Evolutionary conservation across 2,329 filamentous ascomycete genomes (phyloP).

Genomic region (Fusarium oxysporum): DNA sequence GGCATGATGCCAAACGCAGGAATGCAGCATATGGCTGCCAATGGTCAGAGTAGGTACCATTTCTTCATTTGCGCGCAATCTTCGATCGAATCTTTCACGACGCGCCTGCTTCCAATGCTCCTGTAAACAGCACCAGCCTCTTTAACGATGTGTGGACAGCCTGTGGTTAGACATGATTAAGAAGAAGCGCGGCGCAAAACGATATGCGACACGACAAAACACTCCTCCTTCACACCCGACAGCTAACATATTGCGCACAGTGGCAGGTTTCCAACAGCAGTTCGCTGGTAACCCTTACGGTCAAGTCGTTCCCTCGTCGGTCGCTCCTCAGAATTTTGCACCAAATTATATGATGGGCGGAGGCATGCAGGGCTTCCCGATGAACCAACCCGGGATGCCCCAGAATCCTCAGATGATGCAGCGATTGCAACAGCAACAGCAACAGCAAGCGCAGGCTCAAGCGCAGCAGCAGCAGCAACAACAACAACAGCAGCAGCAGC

Average conservation of each 20-base stretch:
- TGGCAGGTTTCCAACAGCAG: slow-evolving; percentile 69
- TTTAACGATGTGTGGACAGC: not conserved
- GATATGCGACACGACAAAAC: slow-evolving; percentile 28
- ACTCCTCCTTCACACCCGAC: not conserved
- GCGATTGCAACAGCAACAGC: slow-evolving; percentile 33
- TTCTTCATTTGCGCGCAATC: slow-evolving; percentile 42
- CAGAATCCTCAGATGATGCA: slow-evolving; percentile 54
- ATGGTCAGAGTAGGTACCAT: slow-evolving; percentile 68
- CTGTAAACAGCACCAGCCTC: not conserved
- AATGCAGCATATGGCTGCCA: slow-evolving; percentile 69
- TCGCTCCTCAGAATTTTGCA: slow-evolving; percentile 64
- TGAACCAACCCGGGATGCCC: slow-evolving; percentile 64
- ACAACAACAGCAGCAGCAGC: slow-evolving; percentile 25
- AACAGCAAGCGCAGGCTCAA: not conserved
- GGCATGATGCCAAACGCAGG: slow-evolving; percentile 73
- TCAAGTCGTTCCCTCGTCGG: slow-evolving; percentile 61
- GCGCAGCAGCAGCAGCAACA: slow-evolving; percentile 48
- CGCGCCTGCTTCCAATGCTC: slow-evolving; percentile 3
- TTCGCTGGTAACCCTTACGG: slow-evolving; percentile 69
- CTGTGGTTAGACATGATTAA: not conserved
- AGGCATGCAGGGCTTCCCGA: slow-evolving; percentile 66
- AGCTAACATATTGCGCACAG: slow-evolving; percentile 49
- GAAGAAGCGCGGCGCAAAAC: slow-evolving; percentile 29
- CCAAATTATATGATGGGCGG: slow-evolving; percentile 63
- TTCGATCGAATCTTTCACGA: slow-evolving; percentile 3